Base-by-base conservation (phyloP, 495 filamentous ascomycete species). In the Apodospora peruviana region DNA sequence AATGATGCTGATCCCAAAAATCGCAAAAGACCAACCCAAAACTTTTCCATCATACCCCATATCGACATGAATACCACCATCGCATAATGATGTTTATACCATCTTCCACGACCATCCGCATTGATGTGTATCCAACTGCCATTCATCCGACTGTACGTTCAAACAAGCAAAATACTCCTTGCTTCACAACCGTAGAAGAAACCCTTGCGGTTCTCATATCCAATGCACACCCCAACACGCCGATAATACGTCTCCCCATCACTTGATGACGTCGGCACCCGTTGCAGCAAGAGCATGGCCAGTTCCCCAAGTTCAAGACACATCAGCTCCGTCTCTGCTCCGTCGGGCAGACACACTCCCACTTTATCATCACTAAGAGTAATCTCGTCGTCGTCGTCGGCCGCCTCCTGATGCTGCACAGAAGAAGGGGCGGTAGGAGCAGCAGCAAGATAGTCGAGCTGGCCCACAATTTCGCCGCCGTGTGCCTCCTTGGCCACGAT, bases 171-270 rank as follows among this genome's bases (percentile, higher is more conserved):
- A 18, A 64, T 19, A 2, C 9, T 51, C 20, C 36, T 59, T 12
- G 49, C 49, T 20, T 57, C 56, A 5, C 59, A 62, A 0, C 61
- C 61, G 36, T 64, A 64, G 43, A 64, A 64, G 27, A 64, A 64
- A 14, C 61, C 59, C 41, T 54, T 62, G 4, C 61, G 44, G 32
- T 48, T 53, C 19, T 17, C 17, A 12, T 62, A 64, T 10, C 56
- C 61, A 29, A 60, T 50, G 16, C 59, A 61, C 2, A 64, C 56
- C 0, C 61, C 61, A 3, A 60, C 53, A 3, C 61, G 53, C 11
- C 50, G 42, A 20, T 55, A 64, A 0, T 42, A 20, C 8, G 59
- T 51, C 1, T 27, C 27, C 2, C 47, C 40, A 2, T 37, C 46
- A 5, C 18, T 8, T 36, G 18, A 19, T 18, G 8, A 9, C 20